Evolutionary conservation across 148 eudicot genomes (phyloP), one percentile per base, ranked within the genome.

Genomic region (Silene latifolia): DNA sequence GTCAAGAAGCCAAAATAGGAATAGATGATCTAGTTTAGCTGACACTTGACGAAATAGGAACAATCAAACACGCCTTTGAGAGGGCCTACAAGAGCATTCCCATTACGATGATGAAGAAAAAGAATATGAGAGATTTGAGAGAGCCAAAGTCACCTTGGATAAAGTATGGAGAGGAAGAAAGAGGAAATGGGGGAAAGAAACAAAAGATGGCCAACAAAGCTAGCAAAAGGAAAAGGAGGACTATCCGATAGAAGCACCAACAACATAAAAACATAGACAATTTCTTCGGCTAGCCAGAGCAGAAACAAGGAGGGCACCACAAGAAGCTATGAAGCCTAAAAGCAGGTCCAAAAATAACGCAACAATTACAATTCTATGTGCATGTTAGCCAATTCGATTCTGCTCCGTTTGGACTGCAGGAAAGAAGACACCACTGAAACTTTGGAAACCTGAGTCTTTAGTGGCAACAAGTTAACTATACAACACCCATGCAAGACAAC

Each of bases 91-190:
- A 65, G 69, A 18, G 19, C 8, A 35, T 35, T 72, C 65, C 58
- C 32, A 59, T 62, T 72, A 48, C 32, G 53, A 59, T 23, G 24
- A 72, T 19, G 66, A 72, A 19, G 27, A 42, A 72, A 59, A 63
- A 24, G 24, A 63, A 12, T 58, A 20, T 5, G 62, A n/a, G n/a
- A n/a, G n/a, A n/a, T n/a, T n/a, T n/a, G n/a, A n/a, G n/a, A n/a
- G n/a, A n/a, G n/a, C n/a, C n/a, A n/a, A n/a, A n/a, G n/a, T n/a
- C n/a, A n/a, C n/a, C n/a, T n/a, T n/a, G n/a, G n/a, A n/a, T 20
- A 8, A 59, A 59, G 23, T 59, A 20, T 9, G 63, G 62, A 58
- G 24, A 18, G 1, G 20, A 3, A 61, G 32, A 61, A 8, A 21
- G 65, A 47, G 53, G 54, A 48, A 48, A 48, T 10, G 54, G 14